These are phyloP conservation scores for Colletotrichum scovillei DNA, from an alignment of 2,329 filamentous ascomycete genomes.

Conservation along the genomic window DNA sequence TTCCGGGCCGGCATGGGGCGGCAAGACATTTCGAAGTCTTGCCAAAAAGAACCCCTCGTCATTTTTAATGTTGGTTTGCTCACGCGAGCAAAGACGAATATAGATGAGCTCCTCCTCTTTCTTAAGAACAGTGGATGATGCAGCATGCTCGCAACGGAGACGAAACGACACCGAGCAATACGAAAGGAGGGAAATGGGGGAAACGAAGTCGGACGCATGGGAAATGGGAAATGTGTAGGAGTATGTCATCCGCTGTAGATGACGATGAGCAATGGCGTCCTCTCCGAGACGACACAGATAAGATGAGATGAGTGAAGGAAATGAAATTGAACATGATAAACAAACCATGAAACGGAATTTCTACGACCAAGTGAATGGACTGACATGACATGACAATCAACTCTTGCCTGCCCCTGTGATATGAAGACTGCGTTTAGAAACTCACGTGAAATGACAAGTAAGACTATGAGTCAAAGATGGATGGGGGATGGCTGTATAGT, in stretches of 20 bases:
- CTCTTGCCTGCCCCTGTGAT: not conserved
- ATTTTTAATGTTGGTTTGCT: slow-evolving; percentile 34
- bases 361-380: not conserved
- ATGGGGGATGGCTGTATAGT: too few species aligned
- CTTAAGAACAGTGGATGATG: not conserved
- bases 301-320: slow-evolving; percentile 28
- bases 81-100: slow-evolving; percentile 16
- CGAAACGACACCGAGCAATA: not conserved
- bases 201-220: slow-evolving; percentile 13
- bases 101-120: slow-evolving; percentile 2
- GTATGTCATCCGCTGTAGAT: slow-evolving; percentile 19
- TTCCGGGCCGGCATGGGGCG: slow-evolving; percentile 25
- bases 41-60: slow-evolving; percentile 1
- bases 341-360: not conserved
- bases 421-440: not conserved
- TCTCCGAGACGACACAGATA: not conserved
- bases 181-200: not conserved
- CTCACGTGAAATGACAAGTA: too few species aligned
- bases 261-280: not conserved
- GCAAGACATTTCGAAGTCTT: not conserved
- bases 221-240: slow-evolving; percentile 29
- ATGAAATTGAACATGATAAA: slow-evolving; percentile 30
- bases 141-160: not conserved
- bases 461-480: too few species aligned
- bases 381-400: not conserved